Conservation (phyloP, 306 rosid species). For the Malus fusca region DNA sequence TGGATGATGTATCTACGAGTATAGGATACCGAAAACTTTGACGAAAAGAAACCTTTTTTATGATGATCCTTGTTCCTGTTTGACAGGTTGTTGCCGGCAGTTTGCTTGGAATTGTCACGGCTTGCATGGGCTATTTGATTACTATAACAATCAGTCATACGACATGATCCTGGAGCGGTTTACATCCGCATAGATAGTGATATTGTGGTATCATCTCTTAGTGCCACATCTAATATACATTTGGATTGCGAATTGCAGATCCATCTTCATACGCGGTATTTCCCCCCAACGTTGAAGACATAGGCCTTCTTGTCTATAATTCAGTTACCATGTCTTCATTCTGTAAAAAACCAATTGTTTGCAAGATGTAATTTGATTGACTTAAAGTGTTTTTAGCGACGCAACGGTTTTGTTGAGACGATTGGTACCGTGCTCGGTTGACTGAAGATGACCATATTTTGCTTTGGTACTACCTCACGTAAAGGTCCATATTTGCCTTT, state of each 20-base stretch:
- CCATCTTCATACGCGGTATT: background rate
- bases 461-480: background rate
- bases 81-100: constrained; percentile 84
- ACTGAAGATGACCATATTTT: background rate
- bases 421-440: background rate
- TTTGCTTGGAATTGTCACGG: constrained; percentile 65
- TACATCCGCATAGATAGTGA: background rate
- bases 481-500: no score
- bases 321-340: constrained; percentile 4
- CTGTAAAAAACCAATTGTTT: constrained; percentile 13
- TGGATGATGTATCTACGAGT: background rate
- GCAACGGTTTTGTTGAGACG: background rate
- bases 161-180: constrained; percentile 12
- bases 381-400: background rate
- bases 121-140: constrained; percentile 48
- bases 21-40: background rate
- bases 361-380: constrained; percentile 21
- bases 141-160: constrained; percentile 24
- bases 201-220: constrained; percentile 19
- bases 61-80: background rate
- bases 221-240: constrained; percentile 3
- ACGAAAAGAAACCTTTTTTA: no score
- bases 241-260: constrained; percentile 21
- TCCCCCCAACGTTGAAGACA: constrained; percentile 1
- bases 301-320: constrained; percentile 14